Evolutionary conservation across 2,329 filamentous ascomycete species (phyloP), one percentile per base, ranked within the genome.

Genomic region (Geosmithia putterillii): DNA sequence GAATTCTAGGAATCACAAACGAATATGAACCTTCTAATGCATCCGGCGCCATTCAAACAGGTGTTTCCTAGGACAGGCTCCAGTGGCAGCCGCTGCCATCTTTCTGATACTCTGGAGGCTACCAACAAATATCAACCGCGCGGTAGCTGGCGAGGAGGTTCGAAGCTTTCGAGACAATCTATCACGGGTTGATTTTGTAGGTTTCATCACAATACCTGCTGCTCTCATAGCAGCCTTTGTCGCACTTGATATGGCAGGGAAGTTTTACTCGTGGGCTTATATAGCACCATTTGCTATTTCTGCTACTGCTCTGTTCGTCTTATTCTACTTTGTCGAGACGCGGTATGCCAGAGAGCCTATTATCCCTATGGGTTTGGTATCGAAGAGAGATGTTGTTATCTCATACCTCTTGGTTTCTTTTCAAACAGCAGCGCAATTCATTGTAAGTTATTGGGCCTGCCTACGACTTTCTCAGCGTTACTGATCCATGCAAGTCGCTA

Each of bases 21-120:
- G 14, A 15, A 25, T 32, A 18, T 15, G n/a, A n/a, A n/a, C n/a
- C n/a, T n/a, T n/a, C n/a, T n/a, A n/a, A n/a, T n/a, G n/a, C n/a
- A n/a, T n/a, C n/a, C n/a, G n/a, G n/a, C n/a, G n/a, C n/a, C n/a
- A n/a, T n/a, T 36, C 17, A 21, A 36, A 10, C 35, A 43, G 42
- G 42, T 25, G 18, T 9, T 43, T 43, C 14, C 35, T 43, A 10
- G 28, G 42, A 18, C 42, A 43, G 28, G 18, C 18, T n/a, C 42
- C 42, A n/a, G 19, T 21, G 8, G 19, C 42, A 5, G 42, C 23
- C 9, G 42, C 19, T 15, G 17, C 42, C 2, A 19, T 43, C 32
- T 19, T 43, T 8, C 34, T 43, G n/a, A 32, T 43, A 10, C 19
- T 25, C 9, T 43, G 34, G 15, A 19, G 17, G 6, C 19, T 43